A percentile compares a stretch with the other conserved stretches of the same genome.
Evolutionary conservation across 2,329 filamentous ascomycete species (phyloP).

Genomic region (Chlorencoelia australis): DNA sequence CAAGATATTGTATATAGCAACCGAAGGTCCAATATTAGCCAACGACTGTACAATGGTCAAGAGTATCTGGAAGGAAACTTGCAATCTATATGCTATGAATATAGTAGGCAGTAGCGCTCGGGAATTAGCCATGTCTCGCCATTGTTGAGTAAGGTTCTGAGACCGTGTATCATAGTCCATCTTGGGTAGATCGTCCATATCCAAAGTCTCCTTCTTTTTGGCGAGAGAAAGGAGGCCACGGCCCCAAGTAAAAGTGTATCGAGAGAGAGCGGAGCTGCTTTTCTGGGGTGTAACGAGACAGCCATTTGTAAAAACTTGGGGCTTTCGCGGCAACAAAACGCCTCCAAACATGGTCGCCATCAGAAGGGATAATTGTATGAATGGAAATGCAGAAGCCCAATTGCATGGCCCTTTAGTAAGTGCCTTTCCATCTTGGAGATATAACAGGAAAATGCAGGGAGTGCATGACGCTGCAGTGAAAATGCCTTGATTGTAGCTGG

Average conservation of each 20-base stretch:
- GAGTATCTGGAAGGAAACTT: conserved; percentile 10
- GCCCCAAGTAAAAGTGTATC: conserved; percentile 57
- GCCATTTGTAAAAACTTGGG: conserved; percentile 50
- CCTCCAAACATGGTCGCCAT: conserved; percentile 38
- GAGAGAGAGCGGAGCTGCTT: conserved; percentile 47
- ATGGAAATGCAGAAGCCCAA: neutral
- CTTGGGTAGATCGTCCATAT: conserved; percentile 50
- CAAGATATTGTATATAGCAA: conserved; percentile 16
- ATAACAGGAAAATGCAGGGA: conserved; percentile 1
- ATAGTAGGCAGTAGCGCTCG: conserved; percentile 26
- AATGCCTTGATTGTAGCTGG: conserved; percentile 5
- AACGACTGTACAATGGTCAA: conserved; percentile 11
- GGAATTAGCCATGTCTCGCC: conserved; percentile 23
- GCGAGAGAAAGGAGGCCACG: conserved; percentile 43
- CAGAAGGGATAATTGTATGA: conserved; percentile 33
- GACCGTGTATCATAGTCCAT: conserved; percentile 44
- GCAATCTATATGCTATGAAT: conserved; percentile 42
- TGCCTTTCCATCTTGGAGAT: neutral
- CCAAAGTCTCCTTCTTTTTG: conserved; percentile 45
- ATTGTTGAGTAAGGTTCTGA: conserved; percentile 38
- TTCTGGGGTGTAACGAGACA: conserved; percentile 50
- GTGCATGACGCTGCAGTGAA: conserved; percentile 3
- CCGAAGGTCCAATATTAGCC: conserved; percentile 11
- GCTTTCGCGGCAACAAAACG: conserved; percentile 54
- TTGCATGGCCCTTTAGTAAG: conserved; percentile 30